These are phyloP conservation scores for Acarospora socialis DNA, from an alignment of 2,329 filamentous ascomycete species.

Conservation along the genomic window DNA sequence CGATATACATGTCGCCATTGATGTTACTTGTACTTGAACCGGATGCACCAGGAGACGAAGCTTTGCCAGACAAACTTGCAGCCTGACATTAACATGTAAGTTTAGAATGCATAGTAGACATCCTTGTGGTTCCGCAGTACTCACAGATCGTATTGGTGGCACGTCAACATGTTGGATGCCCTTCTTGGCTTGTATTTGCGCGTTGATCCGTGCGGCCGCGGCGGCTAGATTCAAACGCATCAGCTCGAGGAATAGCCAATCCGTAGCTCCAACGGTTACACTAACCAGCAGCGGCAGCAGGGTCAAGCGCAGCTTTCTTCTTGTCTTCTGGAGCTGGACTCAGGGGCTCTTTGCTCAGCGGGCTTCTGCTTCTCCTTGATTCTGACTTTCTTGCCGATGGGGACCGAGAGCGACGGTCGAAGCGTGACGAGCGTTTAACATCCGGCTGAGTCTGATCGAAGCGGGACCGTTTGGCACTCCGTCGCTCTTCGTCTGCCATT, in stretches of 20 bases:
- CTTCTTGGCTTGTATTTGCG: conserved; percentile 70
- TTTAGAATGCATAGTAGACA: not conserved
- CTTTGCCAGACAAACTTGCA: conserved; percentile 39
- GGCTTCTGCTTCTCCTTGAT: conserved; percentile 64
- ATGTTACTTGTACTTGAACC: conserved; percentile 43
- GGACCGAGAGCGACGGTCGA: conserved; percentile 83
- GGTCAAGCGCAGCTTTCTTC: conserved; percentile 43
- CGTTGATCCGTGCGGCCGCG: conserved; percentile 77
- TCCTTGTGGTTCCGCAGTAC: conserved; percentile 15
- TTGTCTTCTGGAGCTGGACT: conserved; percentile 32
- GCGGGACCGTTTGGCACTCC: conserved; percentile 66
- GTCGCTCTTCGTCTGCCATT: conserved; percentile 71
- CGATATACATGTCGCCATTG: conserved; percentile 81
- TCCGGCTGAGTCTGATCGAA: conserved; percentile 88
- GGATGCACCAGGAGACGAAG: conserved; percentile 35
- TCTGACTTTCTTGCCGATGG: conserved; percentile 56
- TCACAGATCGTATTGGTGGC: conserved; percentile 56
- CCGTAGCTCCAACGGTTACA: conserved; percentile 3
- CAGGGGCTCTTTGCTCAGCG: conserved; percentile 41
- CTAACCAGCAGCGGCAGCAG: conserved; percentile 64
- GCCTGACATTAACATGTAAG: conserved; percentile 21
- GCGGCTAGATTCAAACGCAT: conserved; percentile 41
- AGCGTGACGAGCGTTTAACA: conserved; percentile 60
- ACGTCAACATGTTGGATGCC: conserved; percentile 83
- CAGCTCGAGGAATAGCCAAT: conserved; percentile 9